Evolutionary conservation across 306 rosid genomes (phyloP).

Genomic region (Castanospermum australe): DNA sequence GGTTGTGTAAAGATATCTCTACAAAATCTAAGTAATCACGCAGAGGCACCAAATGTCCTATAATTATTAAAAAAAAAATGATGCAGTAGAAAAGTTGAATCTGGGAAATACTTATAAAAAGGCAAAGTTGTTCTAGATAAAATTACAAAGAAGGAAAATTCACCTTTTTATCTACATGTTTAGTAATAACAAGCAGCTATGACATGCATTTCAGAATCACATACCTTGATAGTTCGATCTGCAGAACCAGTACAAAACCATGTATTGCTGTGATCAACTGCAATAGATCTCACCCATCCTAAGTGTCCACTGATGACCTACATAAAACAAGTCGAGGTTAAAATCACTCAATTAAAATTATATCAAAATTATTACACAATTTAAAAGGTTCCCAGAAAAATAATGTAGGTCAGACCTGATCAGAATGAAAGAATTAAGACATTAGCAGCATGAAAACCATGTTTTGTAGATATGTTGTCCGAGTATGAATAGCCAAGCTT

Average conservation of each 20-base stretch:
- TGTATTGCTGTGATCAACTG: slow-evolving; percentile 94
- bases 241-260: slow-evolving; percentile 99
- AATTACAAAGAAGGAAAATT: not conserved
- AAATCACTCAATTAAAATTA: not conserved
- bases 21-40: not conserved
- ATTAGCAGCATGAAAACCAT: slow-evolving; percentile 5
- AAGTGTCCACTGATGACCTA: slow-evolving; percentile 98
- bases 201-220: slow-evolving; percentile 19
- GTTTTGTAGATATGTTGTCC: not conserved
- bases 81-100: not conserved
- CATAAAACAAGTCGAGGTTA: slow-evolving; percentile 23
- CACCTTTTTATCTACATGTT: not conserved
- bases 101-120: not conserved
- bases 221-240: slow-evolving; percentile 99
- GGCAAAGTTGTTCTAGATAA: not conserved
- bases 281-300: slow-evolving; percentile 98
- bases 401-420: not conserved
- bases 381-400: not conserved
- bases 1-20: not conserved
- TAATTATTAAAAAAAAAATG: not conserved
- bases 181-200: slow-evolving; percentile 7
- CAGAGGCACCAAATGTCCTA: not conserved
- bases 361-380: slow-evolving; percentile 10
- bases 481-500: not conserved
- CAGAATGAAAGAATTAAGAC: slow-evolving; percentile 1